A percentile compares a stretch with the other conserved stretches of the same genome.
These are phyloP conservation scores for Apiotrichum gracile DNA, from an alignment of 1,284 basidiomycete species.

Conservation along the genomic window DNA sequence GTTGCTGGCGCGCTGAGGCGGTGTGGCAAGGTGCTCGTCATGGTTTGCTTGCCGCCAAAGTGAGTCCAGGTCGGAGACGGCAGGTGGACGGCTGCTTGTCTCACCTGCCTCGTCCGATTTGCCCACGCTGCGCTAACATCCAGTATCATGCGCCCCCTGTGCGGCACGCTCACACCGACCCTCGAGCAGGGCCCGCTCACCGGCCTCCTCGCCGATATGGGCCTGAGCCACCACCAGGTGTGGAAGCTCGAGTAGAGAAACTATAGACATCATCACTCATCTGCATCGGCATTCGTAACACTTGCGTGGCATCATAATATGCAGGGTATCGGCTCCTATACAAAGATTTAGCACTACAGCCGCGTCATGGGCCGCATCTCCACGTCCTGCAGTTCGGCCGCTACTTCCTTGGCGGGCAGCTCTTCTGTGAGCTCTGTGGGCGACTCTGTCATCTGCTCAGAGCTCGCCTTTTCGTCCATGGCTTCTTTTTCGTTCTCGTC, in stretches of 20 bases:
- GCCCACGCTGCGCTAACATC: background rate
- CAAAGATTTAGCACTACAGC: constrained; percentile 1
- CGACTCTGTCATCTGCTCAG: constrained; percentile 8
- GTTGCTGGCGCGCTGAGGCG: constrained; percentile 1
- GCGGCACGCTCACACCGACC: constrained; percentile 32
- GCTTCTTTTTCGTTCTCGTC: background rate
- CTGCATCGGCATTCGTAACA: background rate
- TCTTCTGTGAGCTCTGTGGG: background rate
- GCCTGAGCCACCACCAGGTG: constrained; percentile 30
- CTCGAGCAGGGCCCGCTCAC: constrained; percentile 38
- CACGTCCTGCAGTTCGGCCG: background rate
- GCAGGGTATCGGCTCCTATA: background rate
- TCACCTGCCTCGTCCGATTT: no score
- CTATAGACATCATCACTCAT: background rate
- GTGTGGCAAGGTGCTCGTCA: constrained; percentile 23
- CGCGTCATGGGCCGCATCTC: background rate
- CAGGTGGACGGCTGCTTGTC: no score
- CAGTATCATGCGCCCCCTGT: constrained; percentile 38
- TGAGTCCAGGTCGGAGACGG: constrained; percentile 10
- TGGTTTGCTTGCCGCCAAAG: constrained; percentile 40
- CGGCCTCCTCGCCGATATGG: constrained; percentile 34
- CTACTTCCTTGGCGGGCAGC: constrained; percentile 3
- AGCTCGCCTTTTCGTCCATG: constrained; percentile 9
- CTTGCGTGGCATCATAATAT: background rate
- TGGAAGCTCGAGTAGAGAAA: constrained; percentile 35